Conservation (phyloP, 1,139 yeast genomes). For the Hemisphaericaspora xylanilytica region DNA sequence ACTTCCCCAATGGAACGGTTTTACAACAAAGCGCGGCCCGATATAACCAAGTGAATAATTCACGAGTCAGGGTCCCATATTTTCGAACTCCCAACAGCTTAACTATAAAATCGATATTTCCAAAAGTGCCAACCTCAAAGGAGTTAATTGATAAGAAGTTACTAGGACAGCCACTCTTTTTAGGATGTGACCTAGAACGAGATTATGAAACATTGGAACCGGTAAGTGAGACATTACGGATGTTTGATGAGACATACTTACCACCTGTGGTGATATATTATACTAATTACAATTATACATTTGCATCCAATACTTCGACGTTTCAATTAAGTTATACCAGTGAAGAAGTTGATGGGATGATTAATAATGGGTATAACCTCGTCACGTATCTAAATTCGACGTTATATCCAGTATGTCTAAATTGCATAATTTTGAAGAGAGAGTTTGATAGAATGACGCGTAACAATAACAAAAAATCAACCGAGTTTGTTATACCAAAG, state of each 20-base stretch:
- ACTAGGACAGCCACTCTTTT: slow-evolving; percentile 43
- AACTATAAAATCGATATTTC: slow-evolving; percentile 26
- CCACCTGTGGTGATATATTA: slow-evolving; percentile 59
- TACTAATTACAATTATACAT: slow-evolving; percentile 43
- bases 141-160: slow-evolving; percentile 27
- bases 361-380: slow-evolving; percentile 50
- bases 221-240: background rate
- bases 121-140: slow-evolving; percentile 35
- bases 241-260: slow-evolving; percentile 15
- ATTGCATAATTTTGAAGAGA: slow-evolving; percentile 59
- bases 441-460: slow-evolving; percentile 44
- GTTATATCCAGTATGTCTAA: slow-evolving; percentile 50
- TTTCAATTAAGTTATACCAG: slow-evolving; percentile 51
- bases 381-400: slow-evolving; percentile 48
- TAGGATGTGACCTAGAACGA: slow-evolving; percentile 51
- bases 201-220: slow-evolving; percentile 25
- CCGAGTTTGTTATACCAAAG: slow-evolving; percentile 9
- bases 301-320: slow-evolving; percentile 55
- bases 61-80: slow-evolving; percentile 16
- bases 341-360: slow-evolving; percentile 42
- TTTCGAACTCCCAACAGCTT: slow-evolving; percentile 12
- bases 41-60: slow-evolving; percentile 20
- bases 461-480: background rate
- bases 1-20: slow-evolving; percentile 41
- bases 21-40: slow-evolving; percentile 20